Percentiles rank a stretch among this genome's conserved stretches.
Evolutionary conservation across 2,329 filamentous ascomycete genomes (phyloP).

Genomic region (Colletotrichum aenigma): DNA sequence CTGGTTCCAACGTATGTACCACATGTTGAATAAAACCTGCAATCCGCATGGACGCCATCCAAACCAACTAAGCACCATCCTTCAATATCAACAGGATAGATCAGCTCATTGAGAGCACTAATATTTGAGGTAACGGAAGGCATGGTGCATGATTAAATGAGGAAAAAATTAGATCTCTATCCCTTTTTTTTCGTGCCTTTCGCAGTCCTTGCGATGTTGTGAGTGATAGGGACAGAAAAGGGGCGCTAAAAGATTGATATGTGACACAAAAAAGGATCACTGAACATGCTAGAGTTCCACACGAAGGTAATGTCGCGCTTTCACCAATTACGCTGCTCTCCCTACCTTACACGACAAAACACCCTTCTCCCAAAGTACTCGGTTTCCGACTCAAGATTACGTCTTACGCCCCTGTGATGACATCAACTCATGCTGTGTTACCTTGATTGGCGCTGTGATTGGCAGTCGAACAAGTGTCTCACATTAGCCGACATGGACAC

Average conservation of each 20-base stretch:
- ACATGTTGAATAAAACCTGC: not conserved
- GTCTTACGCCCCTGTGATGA: not conserved
- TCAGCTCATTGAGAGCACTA: too few species aligned
- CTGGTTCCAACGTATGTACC: too few species aligned
- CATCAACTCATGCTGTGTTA: not conserved
- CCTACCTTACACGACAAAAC: not conserved
- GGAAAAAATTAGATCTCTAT: not conserved
- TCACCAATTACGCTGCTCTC: not conserved
- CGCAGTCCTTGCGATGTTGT: not conserved
- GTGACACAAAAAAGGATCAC: not conserved
- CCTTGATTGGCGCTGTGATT: not conserved
- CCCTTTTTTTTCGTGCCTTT: not conserved
- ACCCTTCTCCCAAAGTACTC: too few species aligned
- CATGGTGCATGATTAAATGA: not conserved
- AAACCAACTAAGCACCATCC: not conserved
- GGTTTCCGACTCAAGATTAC: too few species aligned
- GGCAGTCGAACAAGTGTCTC: not conserved
- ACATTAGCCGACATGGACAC: not conserved
- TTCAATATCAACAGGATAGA: too few species aligned
- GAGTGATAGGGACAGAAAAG: not conserved
- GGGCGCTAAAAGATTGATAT: too few species aligned
- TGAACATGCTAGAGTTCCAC: too few species aligned
- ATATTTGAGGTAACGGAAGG: not conserved
- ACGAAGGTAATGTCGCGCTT: not conserved
- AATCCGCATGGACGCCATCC: not conserved